phyloP scores from a whole-genome alignment of 306 rosid genomes.

The Dalbergia cochinchinensis region DNA sequence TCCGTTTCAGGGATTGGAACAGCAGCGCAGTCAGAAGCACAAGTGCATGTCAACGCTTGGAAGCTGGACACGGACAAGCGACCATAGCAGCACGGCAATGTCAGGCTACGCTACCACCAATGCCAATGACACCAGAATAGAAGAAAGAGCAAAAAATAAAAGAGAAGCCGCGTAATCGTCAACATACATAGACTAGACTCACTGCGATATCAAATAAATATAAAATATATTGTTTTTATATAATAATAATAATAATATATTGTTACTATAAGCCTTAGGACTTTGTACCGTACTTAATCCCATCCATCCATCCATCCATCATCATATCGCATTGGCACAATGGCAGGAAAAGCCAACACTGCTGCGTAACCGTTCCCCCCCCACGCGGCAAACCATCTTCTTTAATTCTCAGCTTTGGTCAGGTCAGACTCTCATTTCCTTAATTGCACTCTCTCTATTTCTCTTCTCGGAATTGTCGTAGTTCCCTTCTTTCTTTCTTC shows the following conservation, averaged over 20 bases:
- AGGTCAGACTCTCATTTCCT: constrained; percentile 39
- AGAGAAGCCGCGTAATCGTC: constrained; percentile 45
- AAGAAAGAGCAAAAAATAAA: background rate
- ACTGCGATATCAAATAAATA: too few species aligned
- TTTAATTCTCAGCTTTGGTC: constrained; percentile 53
- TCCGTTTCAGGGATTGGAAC: constrained; percentile 54
- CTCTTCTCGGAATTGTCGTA: constrained; percentile 55
- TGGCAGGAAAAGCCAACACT: constrained; percentile 62
- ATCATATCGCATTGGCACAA: background rate
- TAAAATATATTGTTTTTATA: too few species aligned
- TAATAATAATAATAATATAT: too few species aligned
- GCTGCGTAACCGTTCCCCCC: constrained; percentile 72
- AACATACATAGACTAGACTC: background rate
- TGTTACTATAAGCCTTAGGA: constrained; percentile 14
- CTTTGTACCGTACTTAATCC: constrained; percentile 38
- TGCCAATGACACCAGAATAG: constrained; percentile 27
- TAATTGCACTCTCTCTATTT: constrained; percentile 48
- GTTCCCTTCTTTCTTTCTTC: constrained; percentile 24
- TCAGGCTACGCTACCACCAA: constrained; percentile 47
- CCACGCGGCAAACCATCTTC: constrained; percentile 76
- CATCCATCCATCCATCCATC: constrained; percentile 4
- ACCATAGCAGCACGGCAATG: constrained; percentile 33
- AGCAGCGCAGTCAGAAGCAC: constrained; percentile 49
- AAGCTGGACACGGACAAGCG: constrained; percentile 31
- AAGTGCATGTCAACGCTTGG: constrained; percentile 77